Evolutionary conservation across 139 green algal species (phyloP).

Genomic region (Chlorella sp.): DNA sequence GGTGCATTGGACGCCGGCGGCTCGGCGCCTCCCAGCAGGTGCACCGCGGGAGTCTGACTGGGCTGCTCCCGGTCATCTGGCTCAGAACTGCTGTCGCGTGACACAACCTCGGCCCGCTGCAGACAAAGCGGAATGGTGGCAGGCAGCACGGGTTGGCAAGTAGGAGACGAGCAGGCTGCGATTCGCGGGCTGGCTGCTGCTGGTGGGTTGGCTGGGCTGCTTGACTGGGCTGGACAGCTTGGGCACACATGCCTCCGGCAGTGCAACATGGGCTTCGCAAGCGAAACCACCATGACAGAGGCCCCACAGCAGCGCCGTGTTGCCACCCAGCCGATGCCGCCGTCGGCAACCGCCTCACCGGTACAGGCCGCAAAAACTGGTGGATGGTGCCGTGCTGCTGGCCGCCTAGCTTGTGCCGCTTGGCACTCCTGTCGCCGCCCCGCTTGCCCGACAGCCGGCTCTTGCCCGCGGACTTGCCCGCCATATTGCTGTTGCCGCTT

Average conservation of each 20-base stretch:
- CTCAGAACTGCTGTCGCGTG: slow-evolving; percentile 25
- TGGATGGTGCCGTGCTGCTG: slow-evolving; percentile 14
- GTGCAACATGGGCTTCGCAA: not conserved
- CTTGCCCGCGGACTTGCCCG: slow-evolving; percentile 4
- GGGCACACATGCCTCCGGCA: not conserved
- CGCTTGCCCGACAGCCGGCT: slow-evolving; percentile 3
- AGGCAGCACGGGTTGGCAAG: not conserved
- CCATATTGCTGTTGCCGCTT: not conserved
- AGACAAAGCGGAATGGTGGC: not conserved
- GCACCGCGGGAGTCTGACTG: slow-evolving; percentile 14
- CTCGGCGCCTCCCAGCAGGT: not conserved
- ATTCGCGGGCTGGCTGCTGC: not conserved
- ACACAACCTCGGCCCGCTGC: not conserved
- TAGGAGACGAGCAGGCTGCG: not conserved
- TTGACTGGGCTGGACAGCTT: not conserved
- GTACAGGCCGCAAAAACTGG: slow-evolving; percentile 23
- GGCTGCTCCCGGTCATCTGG: slow-evolving; percentile 18
- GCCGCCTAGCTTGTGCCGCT: not conserved
- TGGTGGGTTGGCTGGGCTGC: too few relatives aligned
- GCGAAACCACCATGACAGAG: not conserved
- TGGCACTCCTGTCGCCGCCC: slow-evolving; percentile 4
- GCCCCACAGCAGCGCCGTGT: too few relatives aligned
- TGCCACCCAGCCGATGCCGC: not conserved
- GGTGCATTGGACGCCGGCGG: not conserved
- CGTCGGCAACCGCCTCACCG: not conserved